Evolutionary conservation across 768 basidiomycete genomes (phyloP), one percentile per base, ranked within the genome.

Genomic region (Serendipita sp.): DNA sequence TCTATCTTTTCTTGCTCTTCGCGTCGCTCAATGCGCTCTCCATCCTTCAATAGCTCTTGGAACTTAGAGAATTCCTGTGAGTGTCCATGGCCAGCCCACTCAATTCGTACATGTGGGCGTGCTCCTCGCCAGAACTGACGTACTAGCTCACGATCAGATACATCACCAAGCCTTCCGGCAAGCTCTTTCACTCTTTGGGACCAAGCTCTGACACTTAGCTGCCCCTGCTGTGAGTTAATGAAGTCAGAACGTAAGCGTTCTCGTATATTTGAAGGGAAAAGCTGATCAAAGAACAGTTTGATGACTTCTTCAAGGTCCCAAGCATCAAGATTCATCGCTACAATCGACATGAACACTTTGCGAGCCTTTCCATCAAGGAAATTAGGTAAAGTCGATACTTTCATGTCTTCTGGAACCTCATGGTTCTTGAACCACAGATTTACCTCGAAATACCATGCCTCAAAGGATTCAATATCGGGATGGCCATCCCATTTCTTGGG

Each of bases 101-200:
- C 68, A 0, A 64, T 64, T 34, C 75, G 75, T 0, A 77, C 69
- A 11, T 67, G 45, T 0, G 58, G 28, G 0, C 67, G 58, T 0
- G 76, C 65, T 0, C 78, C 75, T 2, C 71, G 68, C 76, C 76
- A 80, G 0, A 79, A 67, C 8, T 71, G 69, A 7, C 72, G 67
- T 0, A 76, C 73, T 7, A 68, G 48, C 13, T 77, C 74, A 0
- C 67, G 64, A 3, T 75, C 66, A 3, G 72, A 69, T 0, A 68
- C 66, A 2, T 69, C 46, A 0, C 76, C 77, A 8, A 77, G 73
- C 64, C 75, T 73, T 8, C 70, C 69, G 65, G 69, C 75, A 0
- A 78, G 44, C 15, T 72, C 73, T 24, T 74, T 71, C 0, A 79
- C 60, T 48, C 77, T 72, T 46, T 73, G 72, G 1, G 73, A 69